Conservation (phyloP, 2,329 filamentous ascomycete genomes). For the Phaeosphaeria sp. region DNA sequence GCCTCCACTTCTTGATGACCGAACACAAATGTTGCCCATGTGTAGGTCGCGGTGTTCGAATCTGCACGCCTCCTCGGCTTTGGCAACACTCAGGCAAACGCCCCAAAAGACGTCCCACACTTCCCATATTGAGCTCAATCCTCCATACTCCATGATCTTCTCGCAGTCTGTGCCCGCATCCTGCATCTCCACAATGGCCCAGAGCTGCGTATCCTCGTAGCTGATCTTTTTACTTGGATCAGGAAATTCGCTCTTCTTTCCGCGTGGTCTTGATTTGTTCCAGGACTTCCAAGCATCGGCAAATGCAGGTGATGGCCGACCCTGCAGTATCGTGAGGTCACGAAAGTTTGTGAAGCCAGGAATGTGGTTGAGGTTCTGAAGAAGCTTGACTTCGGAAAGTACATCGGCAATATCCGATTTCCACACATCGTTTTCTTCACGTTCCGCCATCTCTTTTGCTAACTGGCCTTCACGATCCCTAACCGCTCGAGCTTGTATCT, state of each 20-base stretch:
- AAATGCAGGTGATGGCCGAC: constrained; percentile 61
- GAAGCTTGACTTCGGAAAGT: constrained; percentile 56
- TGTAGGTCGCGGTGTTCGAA: constrained; percentile 74
- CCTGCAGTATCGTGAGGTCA: constrained; percentile 64
- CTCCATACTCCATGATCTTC: constrained; percentile 44
- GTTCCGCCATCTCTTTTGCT: constrained; percentile 33
- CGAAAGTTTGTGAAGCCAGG: constrained; percentile 69
- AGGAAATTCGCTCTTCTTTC: constrained; percentile 59
- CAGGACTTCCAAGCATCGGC: constrained; percentile 53
- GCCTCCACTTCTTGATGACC: constrained; percentile 27
- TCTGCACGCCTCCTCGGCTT: constrained; percentile 64
- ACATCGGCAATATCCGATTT: constrained; percentile 56
- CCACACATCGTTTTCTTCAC: constrained; percentile 46
- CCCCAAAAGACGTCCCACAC: constrained; percentile 73
- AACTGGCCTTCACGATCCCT: constrained; percentile 55
- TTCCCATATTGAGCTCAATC: constrained; percentile 49
- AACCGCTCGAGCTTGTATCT: constrained; percentile 44
- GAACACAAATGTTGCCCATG: constrained; percentile 70
- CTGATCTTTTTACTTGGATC: constrained; percentile 61
- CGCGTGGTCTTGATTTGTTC: constrained; percentile 52
- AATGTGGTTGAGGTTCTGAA: constrained; percentile 64
- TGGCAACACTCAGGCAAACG: constrained; percentile 65
- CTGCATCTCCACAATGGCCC: constrained; percentile 71
- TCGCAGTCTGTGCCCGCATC: constrained; percentile 66
- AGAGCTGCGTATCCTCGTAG: constrained; percentile 64